Base-by-base conservation (phyloP, 2,329 filamentous ascomycete genomes). In the Microsporum canis region DNA sequence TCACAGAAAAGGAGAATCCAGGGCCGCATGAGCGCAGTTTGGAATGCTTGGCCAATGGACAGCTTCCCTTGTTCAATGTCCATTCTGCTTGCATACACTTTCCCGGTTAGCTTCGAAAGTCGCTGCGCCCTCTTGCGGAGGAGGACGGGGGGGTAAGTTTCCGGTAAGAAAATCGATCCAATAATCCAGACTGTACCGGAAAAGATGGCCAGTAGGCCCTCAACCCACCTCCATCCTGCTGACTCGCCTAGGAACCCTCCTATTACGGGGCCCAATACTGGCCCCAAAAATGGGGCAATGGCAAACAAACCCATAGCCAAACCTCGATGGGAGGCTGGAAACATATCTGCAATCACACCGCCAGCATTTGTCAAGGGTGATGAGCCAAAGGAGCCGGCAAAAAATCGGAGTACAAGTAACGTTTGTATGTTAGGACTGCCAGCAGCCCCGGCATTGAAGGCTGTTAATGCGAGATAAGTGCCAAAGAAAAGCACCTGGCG, bases 1-100 rank as follows among this genome's bases (percentile, higher is more conserved):
- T 89, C 87, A 61, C 76, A 75, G 76, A 89, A 86, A 5, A 89
- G 79, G 59, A 89, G 78, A 53, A 86, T 76, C 84, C 86, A 87
- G 0, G 87, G 87, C 2, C 87, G 79, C 57, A 80, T 77, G n/a
- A 88, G 75, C 3, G 82, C 79, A 1, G 79, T 78, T 60, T 78
- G 78, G 69, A 87, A 80, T 43, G 81, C 79, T 60, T 78, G 70
- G 5, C 68, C 69, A n/a, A 82, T 66, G 3, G 74, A 74, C 31
- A 75, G 69, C 43, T 72, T 74, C 33, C 78, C 77, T 56, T 76
- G 72, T 63, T 76, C 73, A 17, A 71, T 71, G 64, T 83, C 80
- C 61, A 80, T 69, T 64, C 78, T 79, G 59, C 81, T 83, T 38
- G 77, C 73, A 71, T 85, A 85, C 3, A 78, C 73, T 68, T 82